These are phyloP conservation scores for Lachancea lanzarotensis DNA, from an alignment of 805 yeast species.

Conservation along the genomic window DNA sequence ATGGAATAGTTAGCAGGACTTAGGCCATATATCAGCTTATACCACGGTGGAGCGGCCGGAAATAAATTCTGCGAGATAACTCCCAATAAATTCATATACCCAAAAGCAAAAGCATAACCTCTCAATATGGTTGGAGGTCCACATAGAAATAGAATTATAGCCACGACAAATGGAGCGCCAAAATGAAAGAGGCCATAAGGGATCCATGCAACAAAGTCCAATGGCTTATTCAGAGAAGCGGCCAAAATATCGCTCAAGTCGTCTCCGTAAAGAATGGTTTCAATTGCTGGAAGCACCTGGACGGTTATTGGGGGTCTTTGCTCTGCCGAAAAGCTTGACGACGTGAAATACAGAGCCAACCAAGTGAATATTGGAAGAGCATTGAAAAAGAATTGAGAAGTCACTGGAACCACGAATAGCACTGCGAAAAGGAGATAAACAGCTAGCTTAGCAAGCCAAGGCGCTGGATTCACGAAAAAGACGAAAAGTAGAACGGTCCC, in stretches of 20 bases:
- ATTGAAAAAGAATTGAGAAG: constrained; percentile 76
- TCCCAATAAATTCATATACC: constrained; percentile 86
- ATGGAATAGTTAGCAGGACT: constrained; percentile 86
- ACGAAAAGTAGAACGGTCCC: constrained; percentile 51
- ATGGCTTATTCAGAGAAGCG: constrained; percentile 51
- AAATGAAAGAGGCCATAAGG: constrained; percentile 93
- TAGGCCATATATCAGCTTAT: constrained; percentile 73
- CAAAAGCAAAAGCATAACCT: constrained; percentile 86
- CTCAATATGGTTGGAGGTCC: constrained; percentile 87
- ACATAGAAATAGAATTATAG: constrained; percentile 69
- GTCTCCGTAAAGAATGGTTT: constrained; percentile 87
- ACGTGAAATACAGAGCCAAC: constrained; percentile 75
- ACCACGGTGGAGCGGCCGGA: constrained; percentile 99
- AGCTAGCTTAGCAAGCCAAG: constrained; percentile 35
- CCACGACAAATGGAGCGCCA: constrained; percentile 83
- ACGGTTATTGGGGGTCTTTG: constrained; percentile 88
- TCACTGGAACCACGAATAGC: constrained; percentile 59
- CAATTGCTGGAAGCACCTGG: constrained; percentile 83
- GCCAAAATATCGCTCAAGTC: constrained; percentile 80
- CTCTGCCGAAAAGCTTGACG: constrained; percentile 62
- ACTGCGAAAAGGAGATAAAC: constrained; percentile 36
- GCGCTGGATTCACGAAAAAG: constrained; percentile 51
- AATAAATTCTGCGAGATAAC: constrained; percentile 74
- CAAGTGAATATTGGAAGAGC: constrained; percentile 82
- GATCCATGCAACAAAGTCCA: constrained; percentile 88